phyloP scores from a whole-genome alignment of 805 yeast genomes.

The Candida namnaoensis region DNA sequence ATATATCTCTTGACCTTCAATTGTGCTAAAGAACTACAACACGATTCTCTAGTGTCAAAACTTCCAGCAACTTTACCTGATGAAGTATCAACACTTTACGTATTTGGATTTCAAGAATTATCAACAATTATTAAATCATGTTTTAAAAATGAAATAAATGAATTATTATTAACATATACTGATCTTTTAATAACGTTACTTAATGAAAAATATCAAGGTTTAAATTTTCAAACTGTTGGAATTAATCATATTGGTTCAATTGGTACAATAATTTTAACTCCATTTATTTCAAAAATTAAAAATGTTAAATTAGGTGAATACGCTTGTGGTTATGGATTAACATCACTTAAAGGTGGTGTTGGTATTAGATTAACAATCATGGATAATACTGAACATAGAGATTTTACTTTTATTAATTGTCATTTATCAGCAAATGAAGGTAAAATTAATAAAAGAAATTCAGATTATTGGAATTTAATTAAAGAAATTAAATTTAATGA shows the following conservation, averaged over 20 bases:
- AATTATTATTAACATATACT: conserved; percentile 27
- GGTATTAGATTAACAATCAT: conserved; percentile 42
- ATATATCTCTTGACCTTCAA: conserved; percentile 35
- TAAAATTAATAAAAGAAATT: conserved; percentile 35
- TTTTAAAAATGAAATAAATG: conserved; percentile 26
- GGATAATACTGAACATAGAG: conserved; percentile 7
- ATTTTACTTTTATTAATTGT: conserved; percentile 53
- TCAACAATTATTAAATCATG: conserved; percentile 49
- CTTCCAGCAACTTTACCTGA: conserved; percentile 20
- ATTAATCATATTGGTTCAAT: conserved; percentile 46
- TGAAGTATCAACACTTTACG: conserved; percentile 36
- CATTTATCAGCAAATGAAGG: conserved; percentile 85
- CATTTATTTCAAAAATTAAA: conserved; percentile 22
- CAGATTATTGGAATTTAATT: conserved; percentile 40
- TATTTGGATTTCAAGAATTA: conserved; percentile 62
- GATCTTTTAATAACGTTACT: conserved; percentile 27
- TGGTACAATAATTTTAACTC: conserved; percentile 43
- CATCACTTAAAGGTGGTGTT: conserved; percentile 71
- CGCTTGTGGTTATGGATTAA: conserved; percentile 48
- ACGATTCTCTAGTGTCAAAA: conserved; percentile 22
- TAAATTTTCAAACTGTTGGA: conserved; percentile 31
- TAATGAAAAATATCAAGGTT: conserved; percentile 21
- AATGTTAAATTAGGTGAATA: conserved; percentile 22
- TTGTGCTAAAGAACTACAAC: conserved; percentile 39
- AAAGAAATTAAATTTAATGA: conserved; percentile 50